Evolutionary conservation across 2,329 filamentous ascomycete genomes (phyloP), one percentile per base, ranked within the genome.

Genomic region (Colletotrichum gloeosporioides): DNA sequence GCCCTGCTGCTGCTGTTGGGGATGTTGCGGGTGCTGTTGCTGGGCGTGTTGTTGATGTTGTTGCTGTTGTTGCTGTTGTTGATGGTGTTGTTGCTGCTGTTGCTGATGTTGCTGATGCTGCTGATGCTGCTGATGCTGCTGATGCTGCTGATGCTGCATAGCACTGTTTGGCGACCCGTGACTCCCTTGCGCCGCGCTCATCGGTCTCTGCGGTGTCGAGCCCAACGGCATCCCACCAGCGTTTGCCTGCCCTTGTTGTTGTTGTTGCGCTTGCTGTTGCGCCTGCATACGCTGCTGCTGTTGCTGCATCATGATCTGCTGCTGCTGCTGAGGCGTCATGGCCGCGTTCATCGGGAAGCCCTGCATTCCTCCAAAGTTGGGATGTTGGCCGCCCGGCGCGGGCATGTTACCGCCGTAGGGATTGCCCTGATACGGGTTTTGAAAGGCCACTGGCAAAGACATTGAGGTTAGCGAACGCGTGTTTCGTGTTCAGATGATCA

Each of bases 331-430:
- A 10, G 86, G 88, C 69, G 87, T 86, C 84, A 91, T 88, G 69
- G 86, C 87, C 18, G 89, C 85, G 75, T 89, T 90, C 88, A 92
- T 91, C 55, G 88, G 87, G 79, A 89, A 93, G 27, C 89, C 87
- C 57, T 87, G 85, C 80, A 87, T 82, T 76, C 87, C 84, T 76
- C 83, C 83, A 44, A 92, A 93, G 82, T 89, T 91, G 67, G 85
- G 85, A 66, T 88, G 87, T 78, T 90, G 90, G 10, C 88, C 87
- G 59, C 85, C 86, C 78, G 87, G 86, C 65, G 87, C 85, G 25
- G 89, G 86, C 80, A 90, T 84, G 78, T 88, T 87, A 79, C 88
- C 84, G 77, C 89, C 90, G 80, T 92, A 93, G 7, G 91, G 89
- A 44, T 89, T 88, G 80, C 86, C 87, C 29, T 90, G 88, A 79